Evolutionary conservation across 768 basidiomycete genomes (phyloP).

Genomic region (Gelatoporia subvermispora): DNA sequence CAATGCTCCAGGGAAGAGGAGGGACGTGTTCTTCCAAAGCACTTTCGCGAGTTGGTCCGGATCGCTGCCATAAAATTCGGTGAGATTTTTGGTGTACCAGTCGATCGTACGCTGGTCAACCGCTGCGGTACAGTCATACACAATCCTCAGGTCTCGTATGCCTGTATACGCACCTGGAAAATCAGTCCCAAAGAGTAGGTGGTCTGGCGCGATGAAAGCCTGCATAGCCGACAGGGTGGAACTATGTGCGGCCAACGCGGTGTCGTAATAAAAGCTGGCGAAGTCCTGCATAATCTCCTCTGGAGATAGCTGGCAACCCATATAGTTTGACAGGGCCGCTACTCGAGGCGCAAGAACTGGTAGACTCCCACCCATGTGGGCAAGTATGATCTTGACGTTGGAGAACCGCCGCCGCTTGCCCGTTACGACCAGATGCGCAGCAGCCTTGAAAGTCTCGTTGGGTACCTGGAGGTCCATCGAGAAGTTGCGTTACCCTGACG

Average conservation of each 20-base stretch:
- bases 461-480: constrained; percentile 52
- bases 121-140: constrained; percentile 34
- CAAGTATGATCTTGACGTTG: constrained; percentile 59
- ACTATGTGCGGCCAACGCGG: constrained; percentile 57
- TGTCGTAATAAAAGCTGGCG: constrained; percentile 69
- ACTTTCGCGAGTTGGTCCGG: constrained; percentile 3
- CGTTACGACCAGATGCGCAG: constrained; percentile 70
- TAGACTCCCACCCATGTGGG: constrained; percentile 71
- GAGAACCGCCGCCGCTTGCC: constrained; percentile 61
- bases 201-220: constrained; percentile 43
- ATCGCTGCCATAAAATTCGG: constrained; percentile 42
- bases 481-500: background rate
- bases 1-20: too few species aligned
- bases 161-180: constrained; percentile 53
- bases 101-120: constrained; percentile 48
- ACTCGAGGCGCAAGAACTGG: constrained; percentile 64
- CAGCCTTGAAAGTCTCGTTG: constrained; percentile 80
- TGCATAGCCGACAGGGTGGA: constrained; percentile 48
- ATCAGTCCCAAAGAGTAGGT: constrained; percentile 68
- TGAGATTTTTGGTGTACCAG: constrained; percentile 59
- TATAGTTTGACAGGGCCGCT: constrained; percentile 60
- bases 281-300: constrained; percentile 70
- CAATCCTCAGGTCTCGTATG: background rate
- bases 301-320: constrained; percentile 61
- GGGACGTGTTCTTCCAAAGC: background rate